Percentiles rank a stretch among this genome's conserved stretches.
Conservation (phyloP, 345 rosid genomes). For the Anacardium occidentale region DNA sequence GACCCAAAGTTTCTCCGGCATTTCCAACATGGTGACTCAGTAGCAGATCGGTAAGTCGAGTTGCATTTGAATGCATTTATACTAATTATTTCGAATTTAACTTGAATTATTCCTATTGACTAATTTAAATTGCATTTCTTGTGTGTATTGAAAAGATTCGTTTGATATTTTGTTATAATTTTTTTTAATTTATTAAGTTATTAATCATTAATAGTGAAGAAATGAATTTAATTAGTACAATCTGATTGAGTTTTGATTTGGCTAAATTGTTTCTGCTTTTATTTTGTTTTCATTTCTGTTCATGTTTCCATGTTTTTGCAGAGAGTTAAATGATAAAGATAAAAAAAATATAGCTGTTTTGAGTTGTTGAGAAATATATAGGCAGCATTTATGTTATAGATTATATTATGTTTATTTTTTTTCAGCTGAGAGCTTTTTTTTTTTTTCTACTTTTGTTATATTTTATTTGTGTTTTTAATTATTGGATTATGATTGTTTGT, state of each 20-base stretch:
- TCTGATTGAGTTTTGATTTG: conserved; percentile 20
- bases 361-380: conserved; percentile 30
- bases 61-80: conserved; percentile 10
- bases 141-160: conserved; percentile 30
- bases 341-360: conserved; percentile 15
- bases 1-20: conserved; percentile 40
- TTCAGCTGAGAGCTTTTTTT: conserved; percentile 7
- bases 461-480: neutral
- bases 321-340: neutral
- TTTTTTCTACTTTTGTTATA: neutral
- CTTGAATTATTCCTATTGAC: conserved; percentile 20
- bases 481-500: conserved; percentile 14
- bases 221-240: conserved; percentile 4
- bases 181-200: conserved; percentile 10
- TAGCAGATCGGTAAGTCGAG: conserved; percentile 38
- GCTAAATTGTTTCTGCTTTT: conserved; percentile 13
- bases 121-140: conserved; percentile 18
- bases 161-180: conserved; percentile 18
- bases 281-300: conserved; percentile 21
- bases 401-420: conserved; percentile 25
- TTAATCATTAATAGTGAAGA: neutral
- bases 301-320: conserved; percentile 21
- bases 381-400: conserved; percentile 32
- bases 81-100: neutral
- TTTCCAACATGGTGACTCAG: conserved; percentile 22